Evolutionary conservation across 2,329 filamentous ascomycete genomes (phyloP).

Genomic region (Aspergillus proliferans): DNA sequence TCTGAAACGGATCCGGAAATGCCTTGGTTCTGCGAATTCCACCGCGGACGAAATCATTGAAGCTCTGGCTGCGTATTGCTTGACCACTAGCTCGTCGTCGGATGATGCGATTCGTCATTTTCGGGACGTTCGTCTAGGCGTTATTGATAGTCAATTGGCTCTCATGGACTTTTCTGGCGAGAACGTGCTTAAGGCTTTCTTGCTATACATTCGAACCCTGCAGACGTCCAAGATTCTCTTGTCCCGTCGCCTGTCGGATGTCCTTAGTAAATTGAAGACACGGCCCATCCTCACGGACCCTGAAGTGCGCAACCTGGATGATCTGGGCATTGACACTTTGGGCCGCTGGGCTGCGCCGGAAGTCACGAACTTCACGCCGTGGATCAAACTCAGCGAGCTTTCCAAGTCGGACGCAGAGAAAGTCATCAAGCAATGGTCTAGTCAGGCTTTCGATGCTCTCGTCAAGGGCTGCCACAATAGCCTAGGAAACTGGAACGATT

Average conservation of each 20-base stretch:
- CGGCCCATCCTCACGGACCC: conserved; percentile 66
- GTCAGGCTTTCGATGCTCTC: conserved; percentile 53
- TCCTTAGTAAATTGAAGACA: conserved; percentile 62
- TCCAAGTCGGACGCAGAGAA: conserved; percentile 55
- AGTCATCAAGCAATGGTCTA: conserved; percentile 59
- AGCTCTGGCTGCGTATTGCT: conserved; percentile 72
- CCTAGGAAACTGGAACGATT: conserved; percentile 56
- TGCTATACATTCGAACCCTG: conserved; percentile 69
- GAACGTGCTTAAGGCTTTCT: conserved; percentile 59
- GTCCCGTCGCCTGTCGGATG: conserved; percentile 64
- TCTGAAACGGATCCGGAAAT: conserved; percentile 57
- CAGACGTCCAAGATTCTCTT: conserved; percentile 71
- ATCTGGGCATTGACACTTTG: conserved; percentile 70
- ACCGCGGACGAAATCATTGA: conserved; percentile 54
- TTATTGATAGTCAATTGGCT: conserved; percentile 59
- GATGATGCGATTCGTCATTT: conserved; percentile 75
- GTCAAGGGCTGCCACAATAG: conserved; percentile 57
- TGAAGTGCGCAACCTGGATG: conserved; percentile 59
- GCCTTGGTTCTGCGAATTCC: conserved; percentile 40
- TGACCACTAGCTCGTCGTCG: conserved; percentile 72
- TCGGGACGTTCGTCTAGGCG: conserved; percentile 63
- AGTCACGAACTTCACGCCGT: conserved; percentile 78
- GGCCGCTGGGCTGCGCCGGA: conserved; percentile 76
- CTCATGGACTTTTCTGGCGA: conserved; percentile 43
- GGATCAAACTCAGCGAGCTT: conserved; percentile 74